Percentiles rank a stretch among this genome's conserved stretches.
phyloP scores from a whole-genome alignment of 1,284 basidiomycete genomes.

The Ganoderma sinense region DNA sequence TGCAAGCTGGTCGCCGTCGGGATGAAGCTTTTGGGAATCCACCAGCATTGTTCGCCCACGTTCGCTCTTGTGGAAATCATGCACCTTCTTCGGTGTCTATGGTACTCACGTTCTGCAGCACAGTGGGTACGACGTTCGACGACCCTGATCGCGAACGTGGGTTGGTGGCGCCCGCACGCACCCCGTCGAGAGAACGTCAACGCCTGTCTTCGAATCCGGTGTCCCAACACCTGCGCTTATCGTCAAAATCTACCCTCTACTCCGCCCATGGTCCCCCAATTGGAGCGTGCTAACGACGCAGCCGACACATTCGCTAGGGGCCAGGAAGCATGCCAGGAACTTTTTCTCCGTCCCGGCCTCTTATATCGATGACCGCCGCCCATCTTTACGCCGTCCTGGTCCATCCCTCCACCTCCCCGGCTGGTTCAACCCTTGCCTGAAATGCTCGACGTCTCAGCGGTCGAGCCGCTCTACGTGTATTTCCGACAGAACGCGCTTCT shows the following conservation, averaged over 20 bases:
- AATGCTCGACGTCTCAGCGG: slow-evolving; percentile 16
- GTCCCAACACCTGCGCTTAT: slow-evolving; percentile 7
- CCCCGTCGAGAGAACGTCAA: not conserved
- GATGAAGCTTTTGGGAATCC: not conserved
- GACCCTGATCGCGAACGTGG: slow-evolving; percentile 16
- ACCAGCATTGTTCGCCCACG: slow-evolving; percentile 1
- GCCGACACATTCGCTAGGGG: slow-evolving; percentile 9
- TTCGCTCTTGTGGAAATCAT: not conserved
- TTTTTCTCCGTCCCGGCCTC: not conserved
- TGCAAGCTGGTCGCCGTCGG: not conserved
- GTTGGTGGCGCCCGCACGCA: slow-evolving; percentile 10
- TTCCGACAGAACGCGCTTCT: slow-evolving; percentile 11
- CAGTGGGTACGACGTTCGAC: not conserved
- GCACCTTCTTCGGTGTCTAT: not conserved
- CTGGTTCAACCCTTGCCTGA: slow-evolving; percentile 5
- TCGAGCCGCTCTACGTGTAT: slow-evolving; percentile 6
- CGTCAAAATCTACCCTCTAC: slow-evolving; percentile 6
- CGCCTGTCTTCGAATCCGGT: not conserved
- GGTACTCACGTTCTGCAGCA: not conserved
- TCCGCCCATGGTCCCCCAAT: slow-evolving; percentile 12
- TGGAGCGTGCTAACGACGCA: slow-evolving; percentile 8
- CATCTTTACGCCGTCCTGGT: not conserved
- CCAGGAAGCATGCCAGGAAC: not conserved
- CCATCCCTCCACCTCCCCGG: slow-evolving; percentile 3
- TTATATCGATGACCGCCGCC: slow-evolving; percentile 14